Conservation (phyloP, 1,284 basidiomycete genomes). For the Ustilago bromivora region DNA sequence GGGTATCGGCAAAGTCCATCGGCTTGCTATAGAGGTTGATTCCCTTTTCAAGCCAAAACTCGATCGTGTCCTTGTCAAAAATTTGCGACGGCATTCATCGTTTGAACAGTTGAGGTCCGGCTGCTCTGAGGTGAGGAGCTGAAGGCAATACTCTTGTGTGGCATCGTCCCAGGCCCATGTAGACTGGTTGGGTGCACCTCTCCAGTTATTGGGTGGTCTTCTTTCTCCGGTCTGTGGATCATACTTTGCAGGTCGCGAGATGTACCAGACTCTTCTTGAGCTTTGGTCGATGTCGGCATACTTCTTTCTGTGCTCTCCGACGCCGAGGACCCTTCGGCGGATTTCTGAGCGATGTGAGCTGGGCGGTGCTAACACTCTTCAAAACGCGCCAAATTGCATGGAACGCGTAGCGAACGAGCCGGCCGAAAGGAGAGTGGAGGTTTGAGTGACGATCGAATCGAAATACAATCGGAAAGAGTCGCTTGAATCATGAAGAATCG, state of each 20-base stretch:
- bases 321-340: constrained; percentile 3
- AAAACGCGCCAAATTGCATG: not conserved
- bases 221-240: constrained; percentile 70
- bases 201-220: constrained; percentile 78
- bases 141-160: constrained; percentile 80
- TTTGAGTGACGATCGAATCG: constrained; percentile 28
- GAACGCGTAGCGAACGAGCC: constrained; percentile 2
- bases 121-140: constrained; percentile 78
- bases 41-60: constrained; percentile 81
- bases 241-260: constrained; percentile 78
- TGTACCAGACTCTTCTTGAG: constrained; percentile 76
- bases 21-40: constrained; percentile 71
- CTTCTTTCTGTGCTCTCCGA: not conserved
- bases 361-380: not conserved
- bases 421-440: constrained; percentile 37
- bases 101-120: constrained; percentile 85
- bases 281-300: not conserved
- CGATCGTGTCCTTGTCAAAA: constrained; percentile 75
- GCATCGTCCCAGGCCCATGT: constrained; percentile 80
- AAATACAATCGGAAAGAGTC: constrained; percentile 28
- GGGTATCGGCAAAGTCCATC: constrained; percentile 61
- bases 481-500: constrained; percentile 5
- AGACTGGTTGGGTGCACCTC: constrained; percentile 78
- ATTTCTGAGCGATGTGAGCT: not conserved
- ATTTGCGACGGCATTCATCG: constrained; percentile 72